Percentiles rank a stretch among this genome's conserved stretches.
These are phyloP conservation scores for Syzygium jambos DNA, from an alignment of 345 rosid genomes.

Conservation along the genomic window DNA sequence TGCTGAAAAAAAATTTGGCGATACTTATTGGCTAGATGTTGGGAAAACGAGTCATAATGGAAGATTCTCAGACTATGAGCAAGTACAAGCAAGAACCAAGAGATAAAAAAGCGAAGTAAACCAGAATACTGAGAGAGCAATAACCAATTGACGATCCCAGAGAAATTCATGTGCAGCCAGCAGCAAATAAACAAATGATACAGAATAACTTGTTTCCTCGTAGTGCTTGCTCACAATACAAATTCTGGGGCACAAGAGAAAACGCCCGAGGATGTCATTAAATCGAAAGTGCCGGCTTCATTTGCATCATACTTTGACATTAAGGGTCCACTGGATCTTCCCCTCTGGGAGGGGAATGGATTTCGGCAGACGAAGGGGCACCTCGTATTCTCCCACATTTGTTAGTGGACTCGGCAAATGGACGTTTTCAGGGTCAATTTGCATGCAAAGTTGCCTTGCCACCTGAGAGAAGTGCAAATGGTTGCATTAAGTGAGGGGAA, in stretches of 20 bases:
- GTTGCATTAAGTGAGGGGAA: neutral
- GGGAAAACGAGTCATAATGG: too few species aligned
- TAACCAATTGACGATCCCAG: neutral
- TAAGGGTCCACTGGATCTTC: slow-evolving; percentile 68
- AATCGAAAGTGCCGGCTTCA: slow-evolving; percentile 4
- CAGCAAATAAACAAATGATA: neutral
- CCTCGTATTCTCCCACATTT: slow-evolving; percentile 66
- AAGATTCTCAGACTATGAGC: too few species aligned
- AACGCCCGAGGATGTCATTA: neutral
- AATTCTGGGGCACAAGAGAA: neutral
- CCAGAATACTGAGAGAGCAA: neutral
- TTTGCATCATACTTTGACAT: slow-evolving; percentile 69
- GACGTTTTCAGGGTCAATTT: slow-evolving; percentile 64
- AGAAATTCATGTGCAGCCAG: neutral
- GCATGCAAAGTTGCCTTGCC: slow-evolving; percentile 74
- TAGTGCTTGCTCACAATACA: neutral
- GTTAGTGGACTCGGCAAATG: slow-evolving; percentile 51
- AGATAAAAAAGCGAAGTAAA: neutral
- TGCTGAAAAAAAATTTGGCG: too few species aligned
- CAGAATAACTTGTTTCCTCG: neutral
- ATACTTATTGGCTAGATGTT: too few species aligned
- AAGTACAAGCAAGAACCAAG: too few species aligned
- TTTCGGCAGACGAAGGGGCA: slow-evolving; percentile 70
- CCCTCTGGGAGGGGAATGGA: slow-evolving; percentile 80
- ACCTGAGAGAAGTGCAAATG: slow-evolving; percentile 28